Conservation (phyloP, 2,329 filamentous ascomycete species). For the Clarireedia monteithiana region DNA sequence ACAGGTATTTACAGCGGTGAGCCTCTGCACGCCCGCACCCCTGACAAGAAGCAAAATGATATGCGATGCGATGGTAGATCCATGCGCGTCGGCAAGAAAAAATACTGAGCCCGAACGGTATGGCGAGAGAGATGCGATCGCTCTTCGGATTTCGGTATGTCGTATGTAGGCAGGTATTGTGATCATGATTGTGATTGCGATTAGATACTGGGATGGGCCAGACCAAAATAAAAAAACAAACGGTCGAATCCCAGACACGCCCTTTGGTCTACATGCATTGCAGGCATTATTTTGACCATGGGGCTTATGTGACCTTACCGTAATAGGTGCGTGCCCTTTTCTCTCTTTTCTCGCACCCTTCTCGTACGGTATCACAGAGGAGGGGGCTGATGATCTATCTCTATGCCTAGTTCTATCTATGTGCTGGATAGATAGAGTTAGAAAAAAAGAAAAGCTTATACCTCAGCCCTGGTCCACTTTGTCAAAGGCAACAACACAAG, state of each 20-base stretch:
- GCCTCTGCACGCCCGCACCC: background rate
- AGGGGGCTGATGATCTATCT: too few relatives aligned
- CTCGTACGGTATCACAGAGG: too few relatives aligned
- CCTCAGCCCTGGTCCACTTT: background rate
- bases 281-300: too few relatives aligned
- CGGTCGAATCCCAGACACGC: background rate
- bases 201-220: background rate
- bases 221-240: background rate
- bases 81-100: too few relatives aligned
- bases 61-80: background rate
- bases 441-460: too few relatives aligned
- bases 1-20: slow-evolving; percentile 6
- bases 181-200: too few relatives aligned
- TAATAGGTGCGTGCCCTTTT: background rate
- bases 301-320: background rate
- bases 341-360: background rate
- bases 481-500: background rate
- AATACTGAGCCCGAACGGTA: too few relatives aligned
- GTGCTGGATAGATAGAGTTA: too few relatives aligned
- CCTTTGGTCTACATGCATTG: background rate
- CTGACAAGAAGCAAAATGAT: too few relatives aligned
- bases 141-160: too few relatives aligned
- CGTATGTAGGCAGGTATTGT: too few relatives aligned
- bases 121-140: background rate
- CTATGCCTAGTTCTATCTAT: too few relatives aligned